phyloP scores from a whole-genome alignment of 106 monocot species.

The Dactylorhiza incarnata region DNA sequence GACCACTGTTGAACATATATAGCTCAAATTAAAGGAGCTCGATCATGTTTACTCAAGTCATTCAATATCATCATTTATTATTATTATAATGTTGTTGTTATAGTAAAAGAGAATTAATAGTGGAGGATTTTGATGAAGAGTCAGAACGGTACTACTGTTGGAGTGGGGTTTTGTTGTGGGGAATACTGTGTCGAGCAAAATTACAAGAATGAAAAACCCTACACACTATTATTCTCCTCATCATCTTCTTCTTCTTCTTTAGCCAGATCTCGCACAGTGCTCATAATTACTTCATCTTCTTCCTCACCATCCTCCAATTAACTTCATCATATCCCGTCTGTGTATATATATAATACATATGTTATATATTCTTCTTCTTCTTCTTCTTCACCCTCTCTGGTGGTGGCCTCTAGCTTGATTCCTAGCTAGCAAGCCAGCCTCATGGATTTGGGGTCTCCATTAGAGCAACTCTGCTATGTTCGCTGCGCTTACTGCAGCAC shows the following conservation, averaged over 20 bases:
- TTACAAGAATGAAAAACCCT: background rate
- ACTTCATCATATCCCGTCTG: background rate
- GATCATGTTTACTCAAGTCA: no score
- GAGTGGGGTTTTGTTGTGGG: constrained; percentile 1
- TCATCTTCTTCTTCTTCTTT: background rate
- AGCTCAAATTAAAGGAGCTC: no score
- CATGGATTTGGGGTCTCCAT: constrained; percentile 32
- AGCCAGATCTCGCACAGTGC: background rate
- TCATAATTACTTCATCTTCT: background rate
- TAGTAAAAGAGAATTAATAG: no score
- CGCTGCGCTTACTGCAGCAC: constrained; percentile 61
- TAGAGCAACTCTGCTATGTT: constrained; percentile 55
- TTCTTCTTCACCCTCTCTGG: background rate
- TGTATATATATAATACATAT: background rate
- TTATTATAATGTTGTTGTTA: no score
- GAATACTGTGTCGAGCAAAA: background rate
- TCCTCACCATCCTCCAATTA: background rate
- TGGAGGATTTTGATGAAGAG: background rate
- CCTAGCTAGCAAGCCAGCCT: background rate
- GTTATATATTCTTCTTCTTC: background rate
- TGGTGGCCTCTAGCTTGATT: background rate
- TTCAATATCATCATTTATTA: no score
- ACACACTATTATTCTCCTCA: background rate
- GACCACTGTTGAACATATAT: no score
- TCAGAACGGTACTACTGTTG: background rate